A percentile compares a stretch with the other conserved stretches of the same genome.
These are phyloP conservation scores for Apiospora pterosperma DNA, from an alignment of 2,329 filamentous ascomycete genomes.

Conservation along the genomic window DNA sequence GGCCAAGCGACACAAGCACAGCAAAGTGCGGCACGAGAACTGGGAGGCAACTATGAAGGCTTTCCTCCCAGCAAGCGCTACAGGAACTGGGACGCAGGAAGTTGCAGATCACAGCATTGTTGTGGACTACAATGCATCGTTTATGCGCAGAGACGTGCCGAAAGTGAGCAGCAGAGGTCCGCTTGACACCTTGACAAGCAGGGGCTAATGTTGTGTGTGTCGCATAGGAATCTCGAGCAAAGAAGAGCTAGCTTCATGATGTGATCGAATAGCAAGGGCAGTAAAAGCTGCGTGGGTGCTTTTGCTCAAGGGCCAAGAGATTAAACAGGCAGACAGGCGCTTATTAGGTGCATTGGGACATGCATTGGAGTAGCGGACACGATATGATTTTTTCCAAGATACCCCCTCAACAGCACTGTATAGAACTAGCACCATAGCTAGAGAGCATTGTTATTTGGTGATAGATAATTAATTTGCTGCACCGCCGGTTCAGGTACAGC, in stretches of 20 bases:
- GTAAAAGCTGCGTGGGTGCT: neutral
- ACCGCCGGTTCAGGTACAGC: neutral
- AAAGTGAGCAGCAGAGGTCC: constrained; percentile 40
- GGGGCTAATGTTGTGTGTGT: constrained; percentile 11
- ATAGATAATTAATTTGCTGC: no score
- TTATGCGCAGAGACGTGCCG: constrained; percentile 51
- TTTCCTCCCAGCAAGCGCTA: constrained; percentile 39
- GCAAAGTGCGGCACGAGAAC: constrained; percentile 53
- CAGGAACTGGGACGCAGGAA: constrained; percentile 39
- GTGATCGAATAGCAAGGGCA: neutral
- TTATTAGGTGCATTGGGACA: neutral
- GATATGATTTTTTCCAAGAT: neutral
- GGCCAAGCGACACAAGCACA: constrained; percentile 49
- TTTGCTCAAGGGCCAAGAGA: neutral
- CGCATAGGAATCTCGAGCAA: constrained; percentile 3
- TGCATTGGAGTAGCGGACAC: neutral
- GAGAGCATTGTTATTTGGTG: neutral
- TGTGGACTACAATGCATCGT: constrained; percentile 54
- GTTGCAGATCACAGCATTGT: constrained; percentile 63
- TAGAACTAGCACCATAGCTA: neutral
- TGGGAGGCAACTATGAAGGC: constrained; percentile 62
- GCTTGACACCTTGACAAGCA: constrained; percentile 21
- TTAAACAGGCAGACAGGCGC: neutral
- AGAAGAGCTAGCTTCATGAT: neutral
- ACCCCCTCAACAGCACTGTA: neutral